Percentiles rank a stretch among this genome's conserved stretches.
These are phyloP conservation scores for Brasenia schreberi DNA, from an alignment of 164 flowering plant genomes.

Conservation along the genomic window DNA sequence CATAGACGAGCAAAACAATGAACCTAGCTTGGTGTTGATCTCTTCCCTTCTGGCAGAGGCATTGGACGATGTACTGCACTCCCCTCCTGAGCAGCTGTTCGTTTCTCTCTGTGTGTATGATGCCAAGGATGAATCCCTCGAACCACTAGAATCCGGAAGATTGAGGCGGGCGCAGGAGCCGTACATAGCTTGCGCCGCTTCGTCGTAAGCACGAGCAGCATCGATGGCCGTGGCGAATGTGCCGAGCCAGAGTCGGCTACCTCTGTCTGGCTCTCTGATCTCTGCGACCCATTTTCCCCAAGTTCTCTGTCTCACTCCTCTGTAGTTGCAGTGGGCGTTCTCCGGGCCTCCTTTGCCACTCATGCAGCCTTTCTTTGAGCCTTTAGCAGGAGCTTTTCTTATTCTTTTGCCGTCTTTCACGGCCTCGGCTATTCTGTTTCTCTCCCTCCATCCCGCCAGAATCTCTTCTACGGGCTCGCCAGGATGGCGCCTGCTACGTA, in stretches of 20 bases:
- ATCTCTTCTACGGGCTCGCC: slow-evolving; percentile 32
- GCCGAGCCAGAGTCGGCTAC: slow-evolving; percentile 52
- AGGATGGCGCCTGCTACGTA: slow-evolving; percentile 30
- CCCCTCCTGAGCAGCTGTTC: not conserved
- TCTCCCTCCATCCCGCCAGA: slow-evolving; percentile 49
- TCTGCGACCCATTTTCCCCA: slow-evolving; percentile 95
- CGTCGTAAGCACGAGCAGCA: slow-evolving; percentile 54
- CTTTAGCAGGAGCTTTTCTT: slow-evolving; percentile 52
- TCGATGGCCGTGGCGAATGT: slow-evolving; percentile 38
- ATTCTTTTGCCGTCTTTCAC: slow-evolving; percentile 10
- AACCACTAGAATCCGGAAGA: slow-evolving; percentile 11
- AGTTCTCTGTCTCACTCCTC: slow-evolving; percentile 84
- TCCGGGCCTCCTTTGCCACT: slow-evolving; percentile 85
- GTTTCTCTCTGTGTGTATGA: slow-evolving; percentile 4
- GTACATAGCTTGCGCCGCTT: slow-evolving; percentile 49
- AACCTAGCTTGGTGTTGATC: slow-evolving; percentile 3
- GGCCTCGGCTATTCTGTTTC: slow-evolving; percentile 23
- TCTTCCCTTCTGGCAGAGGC: slow-evolving; percentile 6
- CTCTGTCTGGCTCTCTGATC: slow-evolving; percentile 51
- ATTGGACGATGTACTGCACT: not conserved
- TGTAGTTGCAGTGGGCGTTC: slow-evolving; percentile 37
- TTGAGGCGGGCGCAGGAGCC: slow-evolving; percentile 44
- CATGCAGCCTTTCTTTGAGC: slow-evolving; percentile 86
- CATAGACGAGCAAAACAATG: not conserved
- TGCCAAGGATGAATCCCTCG: not conserved